Evolutionary conservation across 202 grass and related monocot species (phyloP), one percentile per base, ranked within the genome.

Genomic region (Zoysia matrella): DNA sequence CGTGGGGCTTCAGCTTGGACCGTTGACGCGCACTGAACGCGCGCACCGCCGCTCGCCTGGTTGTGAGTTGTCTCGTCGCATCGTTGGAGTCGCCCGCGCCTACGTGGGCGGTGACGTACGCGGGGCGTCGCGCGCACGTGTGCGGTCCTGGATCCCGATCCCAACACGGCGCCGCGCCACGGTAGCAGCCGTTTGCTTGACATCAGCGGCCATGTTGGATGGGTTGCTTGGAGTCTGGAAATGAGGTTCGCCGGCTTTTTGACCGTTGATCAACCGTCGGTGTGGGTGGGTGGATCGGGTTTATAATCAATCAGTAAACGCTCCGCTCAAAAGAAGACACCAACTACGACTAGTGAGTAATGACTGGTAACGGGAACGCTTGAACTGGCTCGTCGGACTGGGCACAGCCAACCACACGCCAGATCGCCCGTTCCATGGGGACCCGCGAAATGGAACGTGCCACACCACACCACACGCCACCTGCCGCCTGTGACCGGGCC

Each of bases 221-320:
- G 46, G 69, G 36, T 74, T 60, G 54, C 42, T 47, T 60, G 55
- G 15, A 41, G 22, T 36, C 30, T 36, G 30, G 30, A 36, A 16
- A 6, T 5, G 30, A 18, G 68, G 16, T 7, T 1, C 56, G 2
- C 43, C 4, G 9, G 57, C 5, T 11, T 64, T 50, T 76, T 76
- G 74, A 76, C 74, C 45, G 74, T 76, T 76, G 46, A 61, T 60
- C 36, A 76, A 9, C 74, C 18, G 47, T 46, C 11, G 8, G 71
- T 46, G 41, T 36, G 30, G 30, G 30, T 36, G 30, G 30, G 30
- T 36, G 30, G 30, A 36, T 36, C 30, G 30, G 30, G 30, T 36
- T 36, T 36, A 36, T 36, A 36, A 36, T 36, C 30, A 36, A 36
- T 36, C 30, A 36, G 30, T 36, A 36, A 36, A 36, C 30, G 30